Evolutionary conservation across 345 rosid genomes (phyloP), one percentile per base, ranked within the genome.

Genomic region (Erucastrum elatum): DNA sequence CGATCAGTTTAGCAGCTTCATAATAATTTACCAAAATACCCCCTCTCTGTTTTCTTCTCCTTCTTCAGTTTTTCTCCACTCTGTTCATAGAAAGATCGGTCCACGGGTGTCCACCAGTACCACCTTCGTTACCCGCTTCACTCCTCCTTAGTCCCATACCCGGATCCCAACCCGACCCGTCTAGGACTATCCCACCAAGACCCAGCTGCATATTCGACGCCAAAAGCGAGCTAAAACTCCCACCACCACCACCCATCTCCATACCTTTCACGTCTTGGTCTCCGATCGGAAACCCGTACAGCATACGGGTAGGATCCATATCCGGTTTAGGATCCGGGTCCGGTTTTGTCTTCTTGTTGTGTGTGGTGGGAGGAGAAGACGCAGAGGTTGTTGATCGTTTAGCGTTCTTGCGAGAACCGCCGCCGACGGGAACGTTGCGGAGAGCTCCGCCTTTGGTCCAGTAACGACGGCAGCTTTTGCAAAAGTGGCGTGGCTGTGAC

Each of bases 391-490:
- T 25, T 58, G 83, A 31, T 58, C 83, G 67, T 75, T 80, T 80
- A 1, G 77, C 63, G 83, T 80, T 80, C 55, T 80, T 80, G 41
- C 83, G 83, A 31, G 83, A 68, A 4, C 78, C 82, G 2, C 82
- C 82, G 4, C 82, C 82, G 8, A 80, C 71, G 60, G 82, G 82
- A 16, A 80, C 82, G 79, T 80, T 80, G 0, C 82, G 82, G 6
- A 74, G 82, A 74, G 82, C 82, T 2, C 82, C 82, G 30, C 82
- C 82, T 80, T 80, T 80, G 4, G 82, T 80, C 82, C 82, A 80
- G 61, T 80, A 80, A 68, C 82, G 82, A 62, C 82, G 82, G 5
- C 82, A 80, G 82, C 75, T 80, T 63, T 80, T 80, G 79, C 82
- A 80, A 30, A 80, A 80, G 82, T 80, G 82, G 68, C 82, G 82